Conservation (phyloP, 2,329 filamentous ascomycete genomes). For the Elsinoe arachidis region DNA sequence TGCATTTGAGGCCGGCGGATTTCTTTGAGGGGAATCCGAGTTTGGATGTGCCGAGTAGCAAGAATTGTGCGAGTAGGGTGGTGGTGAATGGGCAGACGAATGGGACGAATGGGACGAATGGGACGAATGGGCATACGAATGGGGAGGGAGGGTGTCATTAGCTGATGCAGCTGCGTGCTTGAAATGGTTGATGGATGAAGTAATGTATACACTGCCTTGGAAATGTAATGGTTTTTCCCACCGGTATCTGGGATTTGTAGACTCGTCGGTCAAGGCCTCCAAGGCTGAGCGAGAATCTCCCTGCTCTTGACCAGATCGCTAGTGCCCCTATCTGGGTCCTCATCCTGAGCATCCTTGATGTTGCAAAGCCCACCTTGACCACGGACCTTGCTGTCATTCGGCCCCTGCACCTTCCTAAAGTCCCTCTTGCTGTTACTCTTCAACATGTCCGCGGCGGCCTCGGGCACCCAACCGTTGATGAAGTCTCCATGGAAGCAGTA, state of each 20-base stretch:
- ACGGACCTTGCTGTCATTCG: conserved; percentile 17
- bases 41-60: conserved; percentile 38
- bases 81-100: neutral
- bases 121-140: neutral
- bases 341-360: conserved; percentile 32
- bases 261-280: no score
- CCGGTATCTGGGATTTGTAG: no score
- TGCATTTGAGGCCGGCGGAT: conserved; percentile 42
- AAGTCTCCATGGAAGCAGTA: conserved; percentile 42
- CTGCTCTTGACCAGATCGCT: conserved; percentile 35
- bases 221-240: no score
- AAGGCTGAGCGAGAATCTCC: conserved; percentile 17
- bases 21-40: conserved; percentile 48
- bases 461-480: conserved; percentile 39
- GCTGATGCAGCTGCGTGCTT: neutral
- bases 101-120: neutral
- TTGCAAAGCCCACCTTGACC: conserved; percentile 27
- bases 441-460: conserved; percentile 37
- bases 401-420: conserved; percentile 31
- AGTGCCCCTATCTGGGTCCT: conserved; percentile 35
- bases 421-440: conserved; percentile 29
- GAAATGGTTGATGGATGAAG: neutral
- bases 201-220: no score
- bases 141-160: neutral
- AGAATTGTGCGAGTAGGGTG: conserved; percentile 9